Evolutionary conservation across 2,329 filamentous ascomycete genomes (phyloP).

Genomic region (Nemania diffusa): DNA sequence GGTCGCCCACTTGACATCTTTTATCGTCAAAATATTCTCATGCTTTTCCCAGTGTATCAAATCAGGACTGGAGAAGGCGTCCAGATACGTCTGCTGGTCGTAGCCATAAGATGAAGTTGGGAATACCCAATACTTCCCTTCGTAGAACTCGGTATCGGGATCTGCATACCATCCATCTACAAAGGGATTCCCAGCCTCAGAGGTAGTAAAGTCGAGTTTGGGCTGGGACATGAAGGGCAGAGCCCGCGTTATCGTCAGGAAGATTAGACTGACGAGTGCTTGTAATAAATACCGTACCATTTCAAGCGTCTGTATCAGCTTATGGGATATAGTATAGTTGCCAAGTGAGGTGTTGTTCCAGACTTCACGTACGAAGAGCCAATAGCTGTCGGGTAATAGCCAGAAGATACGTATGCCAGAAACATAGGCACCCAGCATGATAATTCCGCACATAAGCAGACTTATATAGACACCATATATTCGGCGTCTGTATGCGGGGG

Average conservation of each 20-base stretch:
- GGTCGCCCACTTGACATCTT: conserved; percentile 56
- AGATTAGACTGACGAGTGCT: conserved; percentile 4
- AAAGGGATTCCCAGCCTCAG: conserved; percentile 59
- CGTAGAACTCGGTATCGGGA: conserved; percentile 60
- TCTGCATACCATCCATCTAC: conserved; percentile 63
- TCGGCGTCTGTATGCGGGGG: not conserved
- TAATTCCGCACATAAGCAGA: conserved; percentile 4
- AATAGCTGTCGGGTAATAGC: conserved; percentile 13
- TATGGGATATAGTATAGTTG: not conserved
- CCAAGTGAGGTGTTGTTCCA: not conserved
- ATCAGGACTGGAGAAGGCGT: conserved; percentile 62
- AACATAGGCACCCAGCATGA: conserved; percentile 4
- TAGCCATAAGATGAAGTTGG: conserved; percentile 58
- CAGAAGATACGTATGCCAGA: conserved; percentile 8
- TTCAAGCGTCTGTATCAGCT: conserved; percentile 2
- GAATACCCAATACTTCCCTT: conserved; percentile 59
- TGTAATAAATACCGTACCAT: conserved; percentile 15
- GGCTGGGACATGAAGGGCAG: conserved; percentile 16
- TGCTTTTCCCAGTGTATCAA: conserved; percentile 61
- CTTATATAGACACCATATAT: conserved; percentile 18
- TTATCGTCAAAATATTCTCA: conserved; percentile 54
- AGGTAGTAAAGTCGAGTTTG: conserved; percentile 52
- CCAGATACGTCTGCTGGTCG: conserved; percentile 60
- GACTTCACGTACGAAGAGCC: not conserved
- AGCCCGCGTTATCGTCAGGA: conserved; percentile 26